A percentile compares a stretch with the other conserved stretches of the same genome.
Conservation (phyloP, 2,329 filamentous ascomycete species). For the Monosporascus sp. region DNA sequence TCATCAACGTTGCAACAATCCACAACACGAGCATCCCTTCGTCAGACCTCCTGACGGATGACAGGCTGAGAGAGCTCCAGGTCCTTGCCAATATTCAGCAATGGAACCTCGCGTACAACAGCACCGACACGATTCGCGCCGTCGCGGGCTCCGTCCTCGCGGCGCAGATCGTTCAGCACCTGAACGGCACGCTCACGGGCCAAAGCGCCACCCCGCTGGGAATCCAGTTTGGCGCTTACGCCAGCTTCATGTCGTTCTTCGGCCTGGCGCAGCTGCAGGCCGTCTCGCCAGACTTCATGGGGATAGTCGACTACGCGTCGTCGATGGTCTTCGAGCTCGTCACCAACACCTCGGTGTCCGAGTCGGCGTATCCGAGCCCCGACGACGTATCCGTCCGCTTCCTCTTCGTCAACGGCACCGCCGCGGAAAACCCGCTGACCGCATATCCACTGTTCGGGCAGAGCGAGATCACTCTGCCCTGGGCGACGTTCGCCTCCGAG, state of each 20-base stretch:
- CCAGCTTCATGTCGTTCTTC: constrained; percentile 59
- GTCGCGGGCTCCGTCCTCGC: constrained; percentile 54
- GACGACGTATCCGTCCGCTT: constrained; percentile 54
- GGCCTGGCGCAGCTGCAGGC: constrained; percentile 48
- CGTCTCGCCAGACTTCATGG: constrained; percentile 60
- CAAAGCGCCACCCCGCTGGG: constrained; percentile 35
- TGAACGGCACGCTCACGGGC: constrained; percentile 45
- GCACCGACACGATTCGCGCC: constrained; percentile 59
- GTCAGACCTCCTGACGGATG: constrained; percentile 52
- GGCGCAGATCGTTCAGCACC: constrained; percentile 46
- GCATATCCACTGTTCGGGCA: constrained; percentile 58
- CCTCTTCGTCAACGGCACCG: constrained; percentile 56
- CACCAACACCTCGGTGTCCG: constrained; percentile 43
- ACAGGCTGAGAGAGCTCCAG: constrained; percentile 57
- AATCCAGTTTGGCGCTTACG: constrained; percentile 58
- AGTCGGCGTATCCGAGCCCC: constrained; percentile 40
- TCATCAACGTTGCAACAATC: constrained; percentile 54
- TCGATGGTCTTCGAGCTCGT: constrained; percentile 74
- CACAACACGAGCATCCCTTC: constrained; percentile 58
- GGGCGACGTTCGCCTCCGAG: constrained; percentile 59
- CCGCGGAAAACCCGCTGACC: constrained; percentile 44
- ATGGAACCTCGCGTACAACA: constrained; percentile 78
- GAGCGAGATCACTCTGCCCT: constrained; percentile 51
- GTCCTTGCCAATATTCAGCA: constrained; percentile 76
- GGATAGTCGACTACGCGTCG: constrained; percentile 78